Evolutionary conservation across 768 basidiomycete genomes (phyloP).

Genomic region (Arthromyces matolae): DNA sequence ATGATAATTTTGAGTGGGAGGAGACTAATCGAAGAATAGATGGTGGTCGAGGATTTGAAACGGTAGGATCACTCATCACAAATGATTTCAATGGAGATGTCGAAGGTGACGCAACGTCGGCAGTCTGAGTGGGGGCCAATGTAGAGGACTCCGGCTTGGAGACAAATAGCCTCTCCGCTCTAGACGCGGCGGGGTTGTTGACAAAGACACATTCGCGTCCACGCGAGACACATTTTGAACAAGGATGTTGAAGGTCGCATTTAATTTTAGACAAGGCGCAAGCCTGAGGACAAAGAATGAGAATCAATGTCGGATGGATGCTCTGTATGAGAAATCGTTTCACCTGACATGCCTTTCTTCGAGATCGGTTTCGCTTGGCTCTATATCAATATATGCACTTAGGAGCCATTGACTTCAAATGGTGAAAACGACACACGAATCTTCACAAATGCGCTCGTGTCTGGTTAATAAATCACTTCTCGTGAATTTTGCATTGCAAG

Average conservation of each 20-base stretch:
- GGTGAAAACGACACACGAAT: constrained; percentile 42
- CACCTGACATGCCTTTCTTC: constrained; percentile 64
- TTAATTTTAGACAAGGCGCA: not conserved
- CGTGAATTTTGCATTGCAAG: constrained; percentile 65
- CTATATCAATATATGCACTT: constrained; percentile 14
- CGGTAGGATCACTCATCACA: too few relatives aligned
- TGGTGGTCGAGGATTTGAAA: too few relatives aligned
- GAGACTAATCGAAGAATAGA: too few relatives aligned
- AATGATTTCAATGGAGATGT: too few relatives aligned
- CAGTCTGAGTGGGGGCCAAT: too few relatives aligned
- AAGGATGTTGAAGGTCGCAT: not conserved
- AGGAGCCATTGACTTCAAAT: not conserved
- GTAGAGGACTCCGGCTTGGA: too few relatives aligned
- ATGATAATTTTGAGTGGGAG: too few relatives aligned
- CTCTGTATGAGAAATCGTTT: not conserved
- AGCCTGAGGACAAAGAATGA: not conserved
- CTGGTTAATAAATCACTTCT: constrained; percentile 68
- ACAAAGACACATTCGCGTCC: not conserved
- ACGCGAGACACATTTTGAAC: not conserved
- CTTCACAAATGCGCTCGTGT: constrained; percentile 68
- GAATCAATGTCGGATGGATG: not conserved
- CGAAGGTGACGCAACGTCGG: too few relatives aligned
- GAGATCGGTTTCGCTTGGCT: constrained; percentile 51
- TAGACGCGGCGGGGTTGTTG: too few relatives aligned
- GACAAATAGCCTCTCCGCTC: too few relatives aligned